A percentile compares a stretch with the other conserved stretches of the same genome.
Evolutionary conservation across 2,329 filamentous ascomycete genomes (phyloP).

Genomic region (Hawksworthiomyces lignivorus): DNA sequence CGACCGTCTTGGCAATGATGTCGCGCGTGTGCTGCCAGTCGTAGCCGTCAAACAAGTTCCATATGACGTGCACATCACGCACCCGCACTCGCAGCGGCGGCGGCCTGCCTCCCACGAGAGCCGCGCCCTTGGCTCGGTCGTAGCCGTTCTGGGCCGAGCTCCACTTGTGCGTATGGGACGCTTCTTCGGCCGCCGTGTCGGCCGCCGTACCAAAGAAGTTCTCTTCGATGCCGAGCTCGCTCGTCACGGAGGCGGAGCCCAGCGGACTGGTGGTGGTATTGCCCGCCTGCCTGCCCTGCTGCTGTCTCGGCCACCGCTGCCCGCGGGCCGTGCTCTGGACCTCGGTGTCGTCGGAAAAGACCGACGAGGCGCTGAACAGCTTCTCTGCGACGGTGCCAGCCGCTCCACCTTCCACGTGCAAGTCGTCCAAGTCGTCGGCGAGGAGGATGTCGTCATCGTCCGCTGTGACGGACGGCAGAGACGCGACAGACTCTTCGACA

Average conservation of each 20-base stretch:
- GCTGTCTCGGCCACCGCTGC: background rate
- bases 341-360: slow-evolving; percentile 32
- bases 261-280: background rate
- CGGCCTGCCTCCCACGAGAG: background rate
- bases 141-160: slow-evolving; percentile 71
- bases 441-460: slow-evolving; percentile 11
- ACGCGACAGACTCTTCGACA: slow-evolving; percentile 12
- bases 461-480: slow-evolving; percentile 9
- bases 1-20: slow-evolving; percentile 77
- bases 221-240: slow-evolving; percentile 29
- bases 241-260: slow-evolving; percentile 14
- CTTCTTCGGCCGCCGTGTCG: slow-evolving; percentile 41
- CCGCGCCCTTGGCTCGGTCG: slow-evolving; percentile 55
- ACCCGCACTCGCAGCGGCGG: slow-evolving; percentile 69
- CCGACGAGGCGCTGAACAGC: slow-evolving; percentile 38
- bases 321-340: slow-evolving; percentile 14
- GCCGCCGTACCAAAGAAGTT: slow-evolving; percentile 65
- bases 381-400: slow-evolving; percentile 31
- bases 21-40: slow-evolving; percentile 89
- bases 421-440: slow-evolving; percentile 4
- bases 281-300: background rate
- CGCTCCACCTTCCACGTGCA: background rate
- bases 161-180: slow-evolving; percentile 55
- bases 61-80: slow-evolving; percentile 86
- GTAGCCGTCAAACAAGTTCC: slow-evolving; percentile 96